phyloP scores from a whole-genome alignment of 208 protist genomes.

The Kentomonas sorsogonicus region DNA sequence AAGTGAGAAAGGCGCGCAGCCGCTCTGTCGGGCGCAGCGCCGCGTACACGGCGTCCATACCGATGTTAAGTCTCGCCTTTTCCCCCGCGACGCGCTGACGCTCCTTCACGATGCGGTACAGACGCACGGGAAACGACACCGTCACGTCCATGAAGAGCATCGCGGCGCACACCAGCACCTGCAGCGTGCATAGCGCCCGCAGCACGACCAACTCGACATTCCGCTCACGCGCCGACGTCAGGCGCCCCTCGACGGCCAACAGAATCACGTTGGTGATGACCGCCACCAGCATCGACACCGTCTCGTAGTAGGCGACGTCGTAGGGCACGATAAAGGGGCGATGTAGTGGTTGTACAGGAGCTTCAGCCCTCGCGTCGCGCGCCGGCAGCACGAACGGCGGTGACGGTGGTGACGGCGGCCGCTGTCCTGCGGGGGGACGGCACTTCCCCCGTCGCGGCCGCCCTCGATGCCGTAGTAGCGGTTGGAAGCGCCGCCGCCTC shows the following conservation, averaged over 20 bases:
- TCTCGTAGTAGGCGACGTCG: conserved; percentile 51
- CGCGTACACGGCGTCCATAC: conserved; percentile 44
- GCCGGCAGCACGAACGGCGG: conserved; percentile 3
- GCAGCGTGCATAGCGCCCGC: conserved; percentile 35
- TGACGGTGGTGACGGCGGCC: background rate
- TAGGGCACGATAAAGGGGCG: conserved; percentile 35
- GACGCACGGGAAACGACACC: conserved; percentile 46
- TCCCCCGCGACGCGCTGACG: conserved; percentile 43
- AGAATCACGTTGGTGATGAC: conserved; percentile 54
- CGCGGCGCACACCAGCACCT: conserved; percentile 40
- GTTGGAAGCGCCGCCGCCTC: no score
- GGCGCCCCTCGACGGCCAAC: conserved; percentile 30
- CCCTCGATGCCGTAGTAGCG: no score
- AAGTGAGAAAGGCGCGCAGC: conserved; percentile 26
- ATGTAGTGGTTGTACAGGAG: conserved; percentile 52
- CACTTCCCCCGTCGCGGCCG: background rate
- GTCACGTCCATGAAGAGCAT: conserved; percentile 40
- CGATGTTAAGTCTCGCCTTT: conserved; percentile 34
- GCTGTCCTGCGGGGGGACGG: conserved; percentile 12
- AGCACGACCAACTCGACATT: conserved; percentile 8
- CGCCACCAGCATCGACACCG: conserved; percentile 46
- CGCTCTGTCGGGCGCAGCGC: conserved; percentile 39
- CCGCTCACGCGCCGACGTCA: background rate
- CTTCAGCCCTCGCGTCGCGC: conserved; percentile 11
- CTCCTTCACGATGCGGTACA: conserved; percentile 52